These are phyloP conservation scores for Phyllachora maydis DNA, from an alignment of 2,329 filamentous ascomycete species.

Conservation along the genomic window DNA sequence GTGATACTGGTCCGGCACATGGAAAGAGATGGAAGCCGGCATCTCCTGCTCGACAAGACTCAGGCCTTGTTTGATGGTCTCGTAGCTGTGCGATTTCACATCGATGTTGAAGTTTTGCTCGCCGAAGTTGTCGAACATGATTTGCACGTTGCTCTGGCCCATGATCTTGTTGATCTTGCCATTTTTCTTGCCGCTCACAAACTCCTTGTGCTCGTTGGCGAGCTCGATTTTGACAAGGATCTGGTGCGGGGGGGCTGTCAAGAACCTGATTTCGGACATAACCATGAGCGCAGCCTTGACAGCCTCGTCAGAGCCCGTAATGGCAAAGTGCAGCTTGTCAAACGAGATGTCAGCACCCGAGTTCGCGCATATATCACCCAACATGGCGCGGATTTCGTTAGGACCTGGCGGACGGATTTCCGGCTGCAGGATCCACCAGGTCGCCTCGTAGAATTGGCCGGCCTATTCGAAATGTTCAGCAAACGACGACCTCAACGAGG, in stretches of 20 bases:
- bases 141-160: slow-evolving; percentile 97
- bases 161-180: slow-evolving; percentile 99
- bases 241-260: slow-evolving; percentile 70
- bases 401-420: slow-evolving; percentile 42
- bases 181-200: slow-evolving; percentile 98
- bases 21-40: slow-evolving; percentile 97
- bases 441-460: slow-evolving; percentile 92
- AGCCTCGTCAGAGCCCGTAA: slow-evolving; percentile 88
- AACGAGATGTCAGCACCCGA: slow-evolving; percentile 90
- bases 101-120: slow-evolving; percentile 99
- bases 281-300: slow-evolving; percentile 92
- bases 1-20: slow-evolving; percentile 96
- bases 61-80: slow-evolving; percentile 82
- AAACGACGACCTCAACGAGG: too few species aligned
- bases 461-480: too few species aligned
- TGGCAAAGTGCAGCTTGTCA: slow-evolving; percentile 81
- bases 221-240: slow-evolving; percentile 97
- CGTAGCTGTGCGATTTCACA: slow-evolving; percentile 79
- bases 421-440: slow-evolving; percentile 78
- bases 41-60: slow-evolving; percentile 95
- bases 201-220: slow-evolving; percentile 98
- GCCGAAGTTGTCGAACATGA: slow-evolving; percentile 97
- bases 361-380: slow-evolving; percentile 89
- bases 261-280: slow-evolving; percentile 78
- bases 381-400: slow-evolving; percentile 70